Evolutionary conservation across 1,284 basidiomycete genomes (phyloP), one percentile per base, ranked within the genome.

Genomic region (Pterula multifida): DNA sequence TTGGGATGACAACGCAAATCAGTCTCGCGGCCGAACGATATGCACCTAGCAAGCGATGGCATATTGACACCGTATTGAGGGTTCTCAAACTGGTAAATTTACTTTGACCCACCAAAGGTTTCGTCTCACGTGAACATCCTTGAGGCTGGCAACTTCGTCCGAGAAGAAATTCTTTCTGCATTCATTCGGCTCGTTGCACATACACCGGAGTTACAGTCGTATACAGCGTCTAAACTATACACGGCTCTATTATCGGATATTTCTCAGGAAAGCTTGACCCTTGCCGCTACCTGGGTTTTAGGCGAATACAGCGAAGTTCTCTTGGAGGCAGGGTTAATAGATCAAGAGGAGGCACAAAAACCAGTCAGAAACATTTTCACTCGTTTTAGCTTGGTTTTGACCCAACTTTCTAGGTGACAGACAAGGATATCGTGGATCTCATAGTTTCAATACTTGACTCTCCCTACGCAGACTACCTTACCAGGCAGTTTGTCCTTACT

Each of bases 21-120:
- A 92, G 87, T 56, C 72, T 98, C 21, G 95, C 94, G 1, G 96
- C 96, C 0, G 96, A 98, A 66, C 77, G 92, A 47, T 98, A 90
- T 62, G 95, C 96, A 1, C 96, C 96, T 0, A 98, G 97, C 67
- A 94, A 93, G 68, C 76, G 96, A 57, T 99, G 96, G 96, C 96
- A 99, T 64, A 98, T 99, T 55, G 96, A 98, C 65, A 98, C 96
- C 0, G 89, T 97, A 6, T 70, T 99, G 50, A 79, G 96, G 21
- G 90, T 95, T 1, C 69, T 99, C 55, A 95, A 92, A 65, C 69
- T 98, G 59, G 92, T 93, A 53, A 56, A 85, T 73, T 13, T 15
- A 44, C 35, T 26, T 32, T 17, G 23, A 36, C 21, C 49, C 19
- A 25, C 39, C 13, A 17, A 15, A 51, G 45, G 22, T 44, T 25